Percentiles rank a stretch among this genome's conserved stretches.
phyloP scores from a whole-genome alignment of 2,329 filamentous ascomycete genomes.

The Aspergillus ochraceus region DNA sequence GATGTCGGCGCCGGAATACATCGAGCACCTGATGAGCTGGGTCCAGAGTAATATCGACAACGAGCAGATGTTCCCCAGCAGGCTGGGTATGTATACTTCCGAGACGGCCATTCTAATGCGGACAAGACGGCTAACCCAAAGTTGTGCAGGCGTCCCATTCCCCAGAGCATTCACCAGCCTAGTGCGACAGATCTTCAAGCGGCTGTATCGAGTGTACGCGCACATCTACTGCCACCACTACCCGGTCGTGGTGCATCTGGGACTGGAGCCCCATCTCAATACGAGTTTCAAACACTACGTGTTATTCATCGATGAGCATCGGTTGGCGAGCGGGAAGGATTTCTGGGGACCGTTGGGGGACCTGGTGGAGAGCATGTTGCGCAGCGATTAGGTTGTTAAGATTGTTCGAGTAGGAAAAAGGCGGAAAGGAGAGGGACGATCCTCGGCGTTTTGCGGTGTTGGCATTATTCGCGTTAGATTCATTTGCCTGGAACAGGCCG shows the following conservation, averaged over 20 bases:
- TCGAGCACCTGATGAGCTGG: slow-evolving; percentile 97
- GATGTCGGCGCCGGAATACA: slow-evolving; percentile 95
- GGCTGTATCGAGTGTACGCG: slow-evolving; percentile 96
- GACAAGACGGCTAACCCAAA: background rate
- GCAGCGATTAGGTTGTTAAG: slow-evolving; percentile 67
- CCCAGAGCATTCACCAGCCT: slow-evolving; percentile 87
- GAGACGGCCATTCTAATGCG: background rate
- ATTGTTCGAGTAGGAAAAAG: background rate
- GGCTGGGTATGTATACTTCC: slow-evolving; percentile 63
- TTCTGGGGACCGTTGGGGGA: slow-evolving; percentile 97
- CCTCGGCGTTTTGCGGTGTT: slow-evolving; percentile 16
- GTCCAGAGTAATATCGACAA: slow-evolving; percentile 95
- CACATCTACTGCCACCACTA: slow-evolving; percentile 99
- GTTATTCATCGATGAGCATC: slow-evolving; percentile 96
- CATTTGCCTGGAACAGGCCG: background rate
- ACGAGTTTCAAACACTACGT: slow-evolving; percentile 99
- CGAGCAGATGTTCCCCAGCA: slow-evolving; percentile 89
- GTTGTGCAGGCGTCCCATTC: slow-evolving; percentile 74
- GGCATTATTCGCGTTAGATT: slow-evolving; percentile 6
- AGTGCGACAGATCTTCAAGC: slow-evolving; percentile 96
- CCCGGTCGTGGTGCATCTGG: slow-evolving; percentile 90
- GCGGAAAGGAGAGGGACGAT: slow-evolving; percentile 5
- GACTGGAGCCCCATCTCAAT: slow-evolving; percentile 94
- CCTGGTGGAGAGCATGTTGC: slow-evolving; percentile 95
- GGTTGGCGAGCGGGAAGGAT: slow-evolving; percentile 86